Base-by-base conservation (phyloP, 441 rosid species). In the Cnidoscolus chayamansa region DNA sequence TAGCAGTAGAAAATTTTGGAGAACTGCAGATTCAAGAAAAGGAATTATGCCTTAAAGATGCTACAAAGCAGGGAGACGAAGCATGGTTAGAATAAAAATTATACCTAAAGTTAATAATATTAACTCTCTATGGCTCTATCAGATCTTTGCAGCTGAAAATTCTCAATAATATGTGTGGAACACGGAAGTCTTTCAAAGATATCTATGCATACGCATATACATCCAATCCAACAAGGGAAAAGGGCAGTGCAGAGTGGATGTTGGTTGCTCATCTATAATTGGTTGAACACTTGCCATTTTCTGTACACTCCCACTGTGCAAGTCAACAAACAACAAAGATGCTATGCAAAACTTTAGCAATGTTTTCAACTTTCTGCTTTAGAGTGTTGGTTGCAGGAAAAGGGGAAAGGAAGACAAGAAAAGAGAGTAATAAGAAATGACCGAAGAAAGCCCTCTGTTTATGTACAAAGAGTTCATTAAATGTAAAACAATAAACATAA, bases 131-230 rank as follows among this genome's bases (percentile, higher is more conserved):
- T 25, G 7, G 7, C 45, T 11, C 37, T 15, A 53, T 63, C 35
- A 64, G 64, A 64, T 64, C 20, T 60, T 63, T 51, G 53, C 45
- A 30, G 54, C n/a, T 31, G 63, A 47, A 17, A 17, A 45, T 56
- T 30, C 30, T 56, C 57, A 72, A 10, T 3, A 25, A 69, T 25
- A 25, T 25, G 25, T 25, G 25, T 25, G 25, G 25, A 25, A 25
- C 25, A 25, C 25, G 25, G 25, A 55, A 10, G 15, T 32, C 11
- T 40, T 15, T 65, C 35, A 6, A 10, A 48, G 11, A 48, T 25
- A 55, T 13, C 7, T 9, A 25, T 6, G 15, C 66, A 40, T 45
- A 9, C n/a, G 7, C 7, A 63, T 25, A 25, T 25, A 25, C 25
- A 25, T 25, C 25, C 25, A 25, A 25, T 63, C 13, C 31, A 63